phyloP scores from a whole-genome alignment of 768 basidiomycete genomes.

The Austroboletus festivus region DNA sequence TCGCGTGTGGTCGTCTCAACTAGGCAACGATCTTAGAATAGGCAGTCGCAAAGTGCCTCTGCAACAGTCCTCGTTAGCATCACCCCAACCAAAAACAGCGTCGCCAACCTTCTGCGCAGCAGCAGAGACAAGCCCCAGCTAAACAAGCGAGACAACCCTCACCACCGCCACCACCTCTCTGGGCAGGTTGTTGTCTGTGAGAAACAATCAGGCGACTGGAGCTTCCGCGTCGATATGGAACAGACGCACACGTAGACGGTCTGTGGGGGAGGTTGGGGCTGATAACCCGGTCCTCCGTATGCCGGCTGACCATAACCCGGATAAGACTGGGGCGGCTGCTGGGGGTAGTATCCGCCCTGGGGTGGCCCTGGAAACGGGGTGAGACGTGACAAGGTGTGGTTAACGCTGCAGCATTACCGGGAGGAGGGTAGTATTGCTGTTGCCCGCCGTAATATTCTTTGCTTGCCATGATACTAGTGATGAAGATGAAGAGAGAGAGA shows the following conservation, averaged over 20 bases:
- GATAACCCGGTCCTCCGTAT: conserved; percentile 35
- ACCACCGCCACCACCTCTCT: conserved; percentile 34
- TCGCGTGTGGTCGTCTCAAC: conserved; percentile 20
- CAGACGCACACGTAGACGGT: conserved; percentile 73
- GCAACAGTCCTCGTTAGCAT: conserved; percentile 24
- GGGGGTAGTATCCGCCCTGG: conserved; percentile 70
- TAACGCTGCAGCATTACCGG: conserved; percentile 43
- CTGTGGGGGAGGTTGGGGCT: conserved; percentile 72
- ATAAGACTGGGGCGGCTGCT: conserved; percentile 73
- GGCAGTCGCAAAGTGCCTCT: conserved; percentile 73
- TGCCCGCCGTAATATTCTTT: conserved; percentile 68
- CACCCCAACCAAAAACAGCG: conserved; percentile 16
- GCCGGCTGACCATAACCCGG: conserved; percentile 39
- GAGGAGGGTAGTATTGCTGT: conserved; percentile 54
- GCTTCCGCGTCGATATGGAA: neutral
- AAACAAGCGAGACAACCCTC: conserved; percentile 46
- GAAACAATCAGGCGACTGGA: conserved; percentile 2
- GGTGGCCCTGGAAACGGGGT: conserved; percentile 46
- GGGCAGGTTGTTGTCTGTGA: conserved; percentile 39
- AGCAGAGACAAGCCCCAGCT: conserved; percentile 46
- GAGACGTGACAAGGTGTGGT: neutral
- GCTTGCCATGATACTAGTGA: conserved; percentile 53
- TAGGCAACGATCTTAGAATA: conserved; percentile 39
- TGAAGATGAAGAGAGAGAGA: conserved; percentile 12
- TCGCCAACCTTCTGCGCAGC: conserved; percentile 48